Base-by-base conservation (phyloP, 805 yeast species). In the Ogataea populi-albae region DNA sequence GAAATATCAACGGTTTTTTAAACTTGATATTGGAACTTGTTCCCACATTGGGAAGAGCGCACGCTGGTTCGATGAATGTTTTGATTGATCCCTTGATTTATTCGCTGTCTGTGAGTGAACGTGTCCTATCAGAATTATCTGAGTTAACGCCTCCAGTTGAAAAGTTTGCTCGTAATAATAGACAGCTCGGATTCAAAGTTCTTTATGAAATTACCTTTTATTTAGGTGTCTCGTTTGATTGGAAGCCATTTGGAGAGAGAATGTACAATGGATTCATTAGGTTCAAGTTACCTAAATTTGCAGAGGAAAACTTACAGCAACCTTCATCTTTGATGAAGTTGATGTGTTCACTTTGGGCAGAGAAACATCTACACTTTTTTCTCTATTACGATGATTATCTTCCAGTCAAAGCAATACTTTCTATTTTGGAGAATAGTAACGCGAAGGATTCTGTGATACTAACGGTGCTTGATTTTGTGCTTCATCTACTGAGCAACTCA, bases 221-320 rank as follows among this genome's bases (percentile, higher is more conserved):
- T 11, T 55, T 85, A 26, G 80, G 79, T 6, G 69, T 65, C 0
- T 41, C 35, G 4, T 68, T 67, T 35, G 58, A 73, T 23, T 88
- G 96, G 96, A 43, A 52, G 5, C 62, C 64, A 6, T 70, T 70
- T 43, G 68, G 75, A 14, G 63, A 64, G 10, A 47, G 59, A 2
- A 73, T 93, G 9, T 82, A 74, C 50, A 54, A 59, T 3, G 54
- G 64, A 17, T 65, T 87, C 16, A 64, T 91, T 10, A 49, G 57
- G 15, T 88, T 95, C 6, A 74, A 94, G 51, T 65, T 93, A 47
- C 65, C 42, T 1, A 65, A 70, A 9, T 91, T 91, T 58, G 81
- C 81, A 3, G 71, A 64, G 26, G 95, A 84, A 50, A 93, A 91
- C 55, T 65, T 82, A 21, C 94, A 87, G 53, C 87, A 83, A 50